A percentile compares a stretch with the other conserved stretches of the same genome.
These are phyloP conservation scores for Trichoderma gracile DNA, from an alignment of 2,329 filamentous ascomycete genomes.

Conservation along the genomic window DNA sequence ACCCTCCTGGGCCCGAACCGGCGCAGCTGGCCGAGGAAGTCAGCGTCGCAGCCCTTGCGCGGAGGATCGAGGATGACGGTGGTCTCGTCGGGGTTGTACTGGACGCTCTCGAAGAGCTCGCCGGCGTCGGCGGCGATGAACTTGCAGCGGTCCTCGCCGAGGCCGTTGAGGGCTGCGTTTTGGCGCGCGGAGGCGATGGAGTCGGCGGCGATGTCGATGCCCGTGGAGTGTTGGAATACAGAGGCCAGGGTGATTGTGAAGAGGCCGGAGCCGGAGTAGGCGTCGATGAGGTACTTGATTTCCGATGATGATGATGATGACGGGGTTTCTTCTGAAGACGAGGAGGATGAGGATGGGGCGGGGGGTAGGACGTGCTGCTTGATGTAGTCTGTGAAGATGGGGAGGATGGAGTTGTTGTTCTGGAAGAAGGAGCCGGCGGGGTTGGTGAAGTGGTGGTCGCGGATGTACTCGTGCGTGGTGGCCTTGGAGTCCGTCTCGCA, in stretches of 20 bases:
- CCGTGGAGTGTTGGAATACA: constrained; percentile 79
- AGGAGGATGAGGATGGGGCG: constrained; percentile 38
- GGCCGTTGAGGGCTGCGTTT: constrained; percentile 77
- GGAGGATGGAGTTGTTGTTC: constrained; percentile 98
- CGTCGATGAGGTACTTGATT: constrained; percentile 90
- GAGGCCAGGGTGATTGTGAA: constrained; percentile 92
- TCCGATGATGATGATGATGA: constrained; percentile 40
- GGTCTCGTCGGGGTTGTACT: constrained; percentile 75
- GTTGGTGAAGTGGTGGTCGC: constrained; percentile 81
- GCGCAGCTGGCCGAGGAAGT: constrained; percentile 80
- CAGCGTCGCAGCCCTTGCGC: constrained; percentile 86
- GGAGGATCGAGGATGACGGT: constrained; percentile 97
- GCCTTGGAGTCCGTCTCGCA: constrained; percentile 86
- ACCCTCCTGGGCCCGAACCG: constrained; percentile 75
- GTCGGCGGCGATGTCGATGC: constrained; percentile 82
- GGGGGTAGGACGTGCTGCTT: constrained; percentile 69
- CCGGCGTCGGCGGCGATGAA: constrained; percentile 91
- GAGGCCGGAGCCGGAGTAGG: constrained; percentile 94
- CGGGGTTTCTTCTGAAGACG: constrained; percentile 28
- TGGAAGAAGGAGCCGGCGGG: constrained; percentile 96
- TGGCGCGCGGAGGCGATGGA: constrained; percentile 76
- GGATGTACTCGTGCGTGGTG: constrained; percentile 84
- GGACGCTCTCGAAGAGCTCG: constrained; percentile 74
- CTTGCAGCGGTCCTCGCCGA: constrained; percentile 66
- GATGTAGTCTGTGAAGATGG: constrained; percentile 82